These are phyloP conservation scores for Hypoxylon trugodes DNA, from an alignment of 495 filamentous ascomycete species.

Conservation along the genomic window DNA sequence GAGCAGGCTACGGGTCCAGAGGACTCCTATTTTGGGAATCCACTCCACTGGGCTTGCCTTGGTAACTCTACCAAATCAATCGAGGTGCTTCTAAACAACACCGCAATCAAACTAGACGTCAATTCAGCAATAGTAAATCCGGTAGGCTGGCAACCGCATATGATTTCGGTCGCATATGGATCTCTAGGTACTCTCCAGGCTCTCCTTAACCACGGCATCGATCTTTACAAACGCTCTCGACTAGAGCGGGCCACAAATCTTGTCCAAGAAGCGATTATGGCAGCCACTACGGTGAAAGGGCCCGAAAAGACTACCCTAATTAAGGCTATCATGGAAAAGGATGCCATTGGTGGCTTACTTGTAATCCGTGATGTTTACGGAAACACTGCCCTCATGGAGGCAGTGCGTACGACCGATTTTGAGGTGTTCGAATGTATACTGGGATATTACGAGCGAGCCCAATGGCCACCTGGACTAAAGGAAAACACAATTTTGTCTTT, in stretches of 20 bases:
- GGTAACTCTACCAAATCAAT: slow-evolving; percentile 23
- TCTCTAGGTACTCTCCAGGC: slow-evolving; percentile 22
- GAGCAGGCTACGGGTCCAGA: background rate
- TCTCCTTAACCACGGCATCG: slow-evolving; percentile 18
- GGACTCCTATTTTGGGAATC: slow-evolving; percentile 13
- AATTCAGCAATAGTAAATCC: background rate
- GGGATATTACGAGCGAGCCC: slow-evolving; percentile 13
- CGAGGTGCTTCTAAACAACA: slow-evolving; percentile 17
- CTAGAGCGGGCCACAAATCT: slow-evolving; percentile 13
- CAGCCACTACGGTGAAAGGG: slow-evolving; percentile 20
- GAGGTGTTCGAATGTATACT: slow-evolving; percentile 25
- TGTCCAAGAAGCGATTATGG: slow-evolving; percentile 15
- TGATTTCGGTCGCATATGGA: slow-evolving; percentile 17
- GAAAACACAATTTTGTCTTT: slow-evolving; percentile 11
- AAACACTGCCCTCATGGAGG: slow-evolving; percentile 26
- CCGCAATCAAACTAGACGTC: slow-evolving; percentile 10
- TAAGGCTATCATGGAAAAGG: slow-evolving; percentile 32
- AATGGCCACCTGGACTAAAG: slow-evolving; percentile 7
- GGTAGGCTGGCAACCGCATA: slow-evolving; percentile 11
- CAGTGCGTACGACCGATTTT: slow-evolving; percentile 27
- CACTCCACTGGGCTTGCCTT: slow-evolving; percentile 29
- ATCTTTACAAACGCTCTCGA: slow-evolving; percentile 14
- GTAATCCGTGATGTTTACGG: slow-evolving; percentile 14
- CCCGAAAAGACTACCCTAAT: slow-evolving; percentile 27
- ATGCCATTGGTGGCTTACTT: slow-evolving; percentile 12